Evolutionary conservation across 116 monocot species (phyloP).

Genomic region (Zostera marina): DNA sequence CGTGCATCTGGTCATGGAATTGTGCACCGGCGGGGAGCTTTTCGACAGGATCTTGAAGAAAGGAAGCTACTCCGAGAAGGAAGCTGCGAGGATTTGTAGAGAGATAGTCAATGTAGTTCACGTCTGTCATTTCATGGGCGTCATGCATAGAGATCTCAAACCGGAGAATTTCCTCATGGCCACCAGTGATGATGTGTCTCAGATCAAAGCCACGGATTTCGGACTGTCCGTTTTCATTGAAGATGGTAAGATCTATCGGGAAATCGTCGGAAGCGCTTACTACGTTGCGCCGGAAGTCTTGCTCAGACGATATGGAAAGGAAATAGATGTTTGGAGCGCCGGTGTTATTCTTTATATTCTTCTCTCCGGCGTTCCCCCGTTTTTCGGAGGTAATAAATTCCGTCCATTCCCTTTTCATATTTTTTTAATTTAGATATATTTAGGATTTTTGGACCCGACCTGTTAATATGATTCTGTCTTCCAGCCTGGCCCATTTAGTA

Average conservation of each 20-base stretch:
- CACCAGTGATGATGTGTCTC: constrained; percentile 33
- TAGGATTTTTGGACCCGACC: neutral
- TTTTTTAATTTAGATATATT: no score
- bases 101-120: constrained; percentile 65
- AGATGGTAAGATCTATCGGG: constrained; percentile 53
- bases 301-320: constrained; percentile 49
- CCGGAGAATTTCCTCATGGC: constrained; percentile 74
- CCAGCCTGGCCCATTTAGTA: no score
- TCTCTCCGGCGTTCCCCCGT: constrained; percentile 61
- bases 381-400: constrained; percentile 81
- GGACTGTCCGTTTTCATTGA: constrained; percentile 89
- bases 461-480: neutral
- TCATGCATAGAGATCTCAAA: constrained; percentile 68
- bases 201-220: constrained; percentile 71
- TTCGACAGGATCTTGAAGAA: constrained; percentile 62
- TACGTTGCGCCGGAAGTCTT: constrained; percentile 77
- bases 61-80: constrained; percentile 57
- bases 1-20: constrained; percentile 72
- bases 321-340: constrained; percentile 81
- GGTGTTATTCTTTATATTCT: constrained; percentile 75
- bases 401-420: no score
- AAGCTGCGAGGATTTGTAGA: constrained; percentile 47
- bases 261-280: constrained; percentile 65
- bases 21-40: constrained; percentile 76
- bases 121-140: constrained; percentile 90